A percentile compares a stretch with the other conserved stretches of the same genome.
Evolutionary conservation across 2,329 filamentous ascomycete genomes (phyloP).

Genomic region (Cytospora mali): DNA sequence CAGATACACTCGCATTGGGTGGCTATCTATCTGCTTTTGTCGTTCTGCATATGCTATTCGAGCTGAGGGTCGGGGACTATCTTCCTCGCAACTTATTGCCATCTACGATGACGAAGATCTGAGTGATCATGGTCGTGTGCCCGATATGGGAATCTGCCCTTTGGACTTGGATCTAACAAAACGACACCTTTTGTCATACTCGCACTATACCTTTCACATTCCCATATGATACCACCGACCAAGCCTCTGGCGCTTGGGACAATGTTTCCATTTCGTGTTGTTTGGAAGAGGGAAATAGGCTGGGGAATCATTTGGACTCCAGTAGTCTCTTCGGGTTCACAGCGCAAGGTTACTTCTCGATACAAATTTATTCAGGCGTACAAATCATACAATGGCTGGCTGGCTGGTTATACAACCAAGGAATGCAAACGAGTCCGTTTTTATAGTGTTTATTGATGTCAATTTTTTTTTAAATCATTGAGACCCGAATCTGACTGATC

Average conservation of each 20-base stretch:
- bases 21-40: slow-evolving; percentile 4
- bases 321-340: slow-evolving; percentile 11
- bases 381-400: slow-evolving; percentile 27
- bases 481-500: neutral
- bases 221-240: slow-evolving; percentile 23
- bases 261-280: slow-evolving; percentile 1
- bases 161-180: slow-evolving; percentile 13
- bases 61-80: slow-evolving; percentile 12
- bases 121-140: slow-evolving; percentile 6
- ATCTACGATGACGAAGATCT: slow-evolving; percentile 17
- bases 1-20: neutral
- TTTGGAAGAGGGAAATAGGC: slow-evolving; percentile 12
- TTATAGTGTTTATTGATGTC: slow-evolving; percentile 28
- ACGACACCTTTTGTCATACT: slow-evolving; percentile 5
- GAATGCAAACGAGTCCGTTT: slow-evolving; percentile 18
- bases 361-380: slow-evolving; percentile 28
- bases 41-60: slow-evolving; percentile 10
- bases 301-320: slow-evolving; percentile 10
- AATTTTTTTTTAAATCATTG: neutral
- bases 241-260: slow-evolving; percentile 17
- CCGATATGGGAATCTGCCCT: slow-evolving; percentile 11
- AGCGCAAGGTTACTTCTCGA: slow-evolving; percentile 20
- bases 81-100: slow-evolving; percentile 4
- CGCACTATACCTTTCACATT: slow-evolving; percentile 3
- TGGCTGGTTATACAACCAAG: slow-evolving; percentile 19